Base-by-base conservation (phyloP, 1,284 basidiomycete species). In the Veloboletus limbatus region DNA sequence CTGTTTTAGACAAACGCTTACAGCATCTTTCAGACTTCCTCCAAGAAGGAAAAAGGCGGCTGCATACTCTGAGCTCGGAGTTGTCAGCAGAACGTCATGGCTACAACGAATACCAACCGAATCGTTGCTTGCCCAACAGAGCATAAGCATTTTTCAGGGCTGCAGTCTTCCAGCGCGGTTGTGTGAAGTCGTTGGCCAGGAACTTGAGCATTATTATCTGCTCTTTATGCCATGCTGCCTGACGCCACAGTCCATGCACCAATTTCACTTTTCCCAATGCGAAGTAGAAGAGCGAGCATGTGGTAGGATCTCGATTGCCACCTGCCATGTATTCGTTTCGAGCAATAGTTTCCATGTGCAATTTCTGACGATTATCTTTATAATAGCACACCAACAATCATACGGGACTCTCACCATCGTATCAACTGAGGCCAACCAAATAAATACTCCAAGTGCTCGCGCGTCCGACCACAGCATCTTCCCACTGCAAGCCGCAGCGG, bases 91-190 rank as follows among this genome's bases (percentile, higher is more conserved):
- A 32, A 22, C 22, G 17, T 39, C 8, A n/a, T 20, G 3, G 35
- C 9, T 31, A 20, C 45, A 24, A 34, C 17, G 31, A 42, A 14
- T 31, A 68, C 82, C 48, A 47, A 94, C 93, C 88, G 60, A 90
- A 97, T n/a, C 94, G 81, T 53, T 86, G 88, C 69, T 95, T 97
- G 62, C 91, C 81, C 49, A 99, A 68, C 30, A 99, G 71, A 1
- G 92, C 92, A 69, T 88, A 99, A 2, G 97, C 97, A 63, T 99
- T 99, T 75, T 99, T 99, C 50, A 90, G 70, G 2, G 97, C 96
- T 0, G 95, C 95, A 13, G 90, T 92, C 53, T 82, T 83, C 96
- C 96, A 98, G 16, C 93, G 79, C 1, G 84, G 72, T 52, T 87
- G 74, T 4, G 76, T 76, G 60, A 99, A 99, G 67, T 99, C 90